Evolutionary conservation across 2,329 filamentous ascomycete species (phyloP), one percentile per base, ranked within the genome.

Genomic region (Amauroascus verrucosus): DNA sequence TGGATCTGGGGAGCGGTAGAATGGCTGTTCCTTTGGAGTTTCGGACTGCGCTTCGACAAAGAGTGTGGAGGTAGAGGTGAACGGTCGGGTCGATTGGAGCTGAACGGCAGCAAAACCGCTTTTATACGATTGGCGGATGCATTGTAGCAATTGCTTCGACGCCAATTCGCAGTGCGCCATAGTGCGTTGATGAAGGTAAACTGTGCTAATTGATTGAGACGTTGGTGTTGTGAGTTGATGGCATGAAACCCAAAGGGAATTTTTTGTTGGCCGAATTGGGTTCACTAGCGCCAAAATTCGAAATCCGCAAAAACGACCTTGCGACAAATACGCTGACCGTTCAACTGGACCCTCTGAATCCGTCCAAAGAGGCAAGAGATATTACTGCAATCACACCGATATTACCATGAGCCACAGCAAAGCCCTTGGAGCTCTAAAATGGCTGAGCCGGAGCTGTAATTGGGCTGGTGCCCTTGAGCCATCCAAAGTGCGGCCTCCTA

Each of bases 1-100:
- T n/a, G 84, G 85, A 65, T 88, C 80, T 18, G 70, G 70, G 16
- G 66, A 61, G 59, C 67, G 71, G 63, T 72, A 65, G 61, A 73
- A 73, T 38, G 71, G 64, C 62, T 65, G 59, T 62, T 65, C 58
- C 54, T 60, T 68, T 56, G 64, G 56, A 22, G 61, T 51, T 60
- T 72, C 67, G 51, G 64, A 62, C 64, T 77, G 71, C 26, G 56
- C 62, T 59, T 76, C 73, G 62, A 75, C 72, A 54, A 65, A 64
- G 54, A 64, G 63, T 41, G 63, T 59, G 44, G 72, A 63, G 24
- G 77, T 73, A 48, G 72, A 72, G 53, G 75, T 75, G 59, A 80
- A 75, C 60, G 72, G 64, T 44, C 77, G 75, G 55, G 67, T 65
- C 52, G 66, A 60, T 59, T 68, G 68, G 35, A 67, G 52, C 56